These are phyloP conservation scores for Debaryomyces robertsiae DNA, from an alignment of 1,139 yeast species.

Conservation along the genomic window DNA sequence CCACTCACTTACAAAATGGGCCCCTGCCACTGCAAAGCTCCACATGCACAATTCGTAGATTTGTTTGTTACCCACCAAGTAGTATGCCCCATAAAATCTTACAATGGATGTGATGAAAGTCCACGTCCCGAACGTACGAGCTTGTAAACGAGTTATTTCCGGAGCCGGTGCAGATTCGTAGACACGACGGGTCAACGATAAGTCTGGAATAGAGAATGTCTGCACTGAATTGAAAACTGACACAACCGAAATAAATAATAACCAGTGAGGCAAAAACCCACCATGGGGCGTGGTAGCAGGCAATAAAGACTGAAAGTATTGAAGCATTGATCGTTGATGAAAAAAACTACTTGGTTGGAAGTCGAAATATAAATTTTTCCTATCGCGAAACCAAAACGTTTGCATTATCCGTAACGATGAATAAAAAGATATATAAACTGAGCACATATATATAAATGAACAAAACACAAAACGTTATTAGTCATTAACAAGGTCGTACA, in stretches of 20 bases:
- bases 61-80: conserved; percentile 60
- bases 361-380: neutral
- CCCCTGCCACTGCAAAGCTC: conserved; percentile 81
- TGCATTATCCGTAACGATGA: conserved; percentile 7
- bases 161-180: conserved; percentile 65
- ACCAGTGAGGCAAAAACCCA: conserved; percentile 44
- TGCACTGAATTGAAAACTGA: conserved; percentile 89
- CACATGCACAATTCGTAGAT: conserved; percentile 79
- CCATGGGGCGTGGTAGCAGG: conserved; percentile 9
- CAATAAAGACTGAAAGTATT: conserved; percentile 8
- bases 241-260: conserved; percentile 72
- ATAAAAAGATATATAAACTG: conserved; percentile 4
- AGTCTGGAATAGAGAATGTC: conserved; percentile 71
- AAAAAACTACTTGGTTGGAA: no score
- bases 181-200: conserved; percentile 74
- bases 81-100: conserved; percentile 84
- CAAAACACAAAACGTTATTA: neutral
- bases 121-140: conserved; percentile 98
- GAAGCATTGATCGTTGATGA: conserved; percentile 6
- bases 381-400: conserved; percentile 4
- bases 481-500: conserved; percentile 8
- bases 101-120: conserved; percentile 84
- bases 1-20: conserved; percentile 87
- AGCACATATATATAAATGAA: conserved; percentile 3
- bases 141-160: conserved; percentile 71